Evolutionary conservation across 768 basidiomycete species (phyloP).

Genomic region (Panellus pusillus): DNA sequence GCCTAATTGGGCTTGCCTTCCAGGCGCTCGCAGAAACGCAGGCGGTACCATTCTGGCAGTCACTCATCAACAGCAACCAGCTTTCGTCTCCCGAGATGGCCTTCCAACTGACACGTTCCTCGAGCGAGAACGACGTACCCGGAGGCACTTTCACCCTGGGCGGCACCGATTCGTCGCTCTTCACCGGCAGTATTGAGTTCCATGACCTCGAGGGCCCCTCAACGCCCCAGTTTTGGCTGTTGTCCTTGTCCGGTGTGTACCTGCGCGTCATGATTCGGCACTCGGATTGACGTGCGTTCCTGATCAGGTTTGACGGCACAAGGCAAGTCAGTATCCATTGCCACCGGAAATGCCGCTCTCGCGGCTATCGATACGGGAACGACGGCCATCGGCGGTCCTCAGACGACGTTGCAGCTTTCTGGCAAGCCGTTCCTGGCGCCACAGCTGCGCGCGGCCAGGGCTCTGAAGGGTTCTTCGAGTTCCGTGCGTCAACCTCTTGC

Average conservation of each 20-base stretch:
- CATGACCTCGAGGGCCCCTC: slow-evolving; percentile 41
- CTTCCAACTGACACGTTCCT: slow-evolving; percentile 61
- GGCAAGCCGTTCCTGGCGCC: slow-evolving; percentile 62
- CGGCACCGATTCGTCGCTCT: slow-evolving; percentile 59
- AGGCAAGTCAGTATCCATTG: slow-evolving; percentile 46
- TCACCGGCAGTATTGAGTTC: slow-evolving; percentile 68
- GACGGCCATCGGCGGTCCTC: slow-evolving; percentile 84
- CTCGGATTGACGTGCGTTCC: no score
- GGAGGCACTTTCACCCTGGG: slow-evolving; percentile 78
- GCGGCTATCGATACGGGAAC: slow-evolving; percentile 96
- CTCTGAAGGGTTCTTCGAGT: slow-evolving; percentile 68
- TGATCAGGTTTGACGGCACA: slow-evolving; percentile 59
- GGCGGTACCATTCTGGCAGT: slow-evolving; percentile 67
- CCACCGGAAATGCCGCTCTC: slow-evolving; percentile 43
- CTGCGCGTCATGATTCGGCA: neutral
- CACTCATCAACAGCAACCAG: slow-evolving; percentile 42
- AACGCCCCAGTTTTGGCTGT: slow-evolving; percentile 60
- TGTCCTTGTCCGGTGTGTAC: slow-evolving; percentile 50
- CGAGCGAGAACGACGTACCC: slow-evolving; percentile 27
- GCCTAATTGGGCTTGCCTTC: slow-evolving; percentile 80
- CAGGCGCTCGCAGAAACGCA: slow-evolving; percentile 53
- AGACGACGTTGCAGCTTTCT: slow-evolving; percentile 60
- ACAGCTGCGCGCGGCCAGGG: slow-evolving; percentile 34
- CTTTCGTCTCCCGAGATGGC: slow-evolving; percentile 56
- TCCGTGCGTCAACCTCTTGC: slow-evolving; percentile 52